Evolutionary conservation across 2,329 filamentous ascomycete genomes (phyloP).

Genomic region (Penicillium glabrum): DNA sequence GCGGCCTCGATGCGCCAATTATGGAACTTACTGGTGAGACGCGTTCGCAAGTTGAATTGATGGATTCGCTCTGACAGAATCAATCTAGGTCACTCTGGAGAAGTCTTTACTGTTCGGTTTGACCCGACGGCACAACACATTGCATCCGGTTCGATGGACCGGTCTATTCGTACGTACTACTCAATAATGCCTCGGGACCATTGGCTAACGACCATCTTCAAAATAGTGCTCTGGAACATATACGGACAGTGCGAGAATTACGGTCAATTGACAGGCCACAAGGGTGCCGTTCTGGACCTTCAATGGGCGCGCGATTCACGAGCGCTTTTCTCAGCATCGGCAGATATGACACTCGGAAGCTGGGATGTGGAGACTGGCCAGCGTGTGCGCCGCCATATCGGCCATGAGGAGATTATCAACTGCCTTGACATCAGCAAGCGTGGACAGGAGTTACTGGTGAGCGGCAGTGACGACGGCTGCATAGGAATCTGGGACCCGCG

Average conservation of each 20-base stretch:
- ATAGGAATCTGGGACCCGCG: slow-evolving; percentile 96
- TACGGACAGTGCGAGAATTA: slow-evolving; percentile 95
- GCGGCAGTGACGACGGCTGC: slow-evolving; percentile 88
- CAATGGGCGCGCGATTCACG: slow-evolving; percentile 96
- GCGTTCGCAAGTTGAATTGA: neutral
- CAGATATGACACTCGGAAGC: slow-evolving; percentile 88
- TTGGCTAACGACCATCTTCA: neutral
- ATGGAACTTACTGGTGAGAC: slow-evolving; percentile 84
- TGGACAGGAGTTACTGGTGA: slow-evolving; percentile 86
- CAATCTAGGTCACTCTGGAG: slow-evolving; percentile 64
- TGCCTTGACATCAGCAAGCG: slow-evolving; percentile 82
- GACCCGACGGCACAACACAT: slow-evolving; percentile 85
- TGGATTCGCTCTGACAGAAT: slow-evolving; percentile 7
- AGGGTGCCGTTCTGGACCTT: slow-evolving; percentile 84
- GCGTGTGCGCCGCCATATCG: slow-evolving; percentile 85
- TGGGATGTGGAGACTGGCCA: slow-evolving; percentile 94
- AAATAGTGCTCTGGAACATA: slow-evolving; percentile 84
- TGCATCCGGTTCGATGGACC: slow-evolving; percentile 93
- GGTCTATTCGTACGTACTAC: slow-evolving; percentile 70
- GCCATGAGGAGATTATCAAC: slow-evolving; percentile 96
- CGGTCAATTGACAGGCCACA: slow-evolving; percentile 82
- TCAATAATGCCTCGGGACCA: neutral
- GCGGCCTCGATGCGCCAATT: slow-evolving; percentile 80
- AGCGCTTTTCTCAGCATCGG: slow-evolving; percentile 86
- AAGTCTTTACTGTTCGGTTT: slow-evolving; percentile 89